Evolutionary conservation across 2,329 filamentous ascomycete genomes (phyloP), one percentile per base, ranked within the genome.

Genomic region (Dactylella cylindrospora): DNA sequence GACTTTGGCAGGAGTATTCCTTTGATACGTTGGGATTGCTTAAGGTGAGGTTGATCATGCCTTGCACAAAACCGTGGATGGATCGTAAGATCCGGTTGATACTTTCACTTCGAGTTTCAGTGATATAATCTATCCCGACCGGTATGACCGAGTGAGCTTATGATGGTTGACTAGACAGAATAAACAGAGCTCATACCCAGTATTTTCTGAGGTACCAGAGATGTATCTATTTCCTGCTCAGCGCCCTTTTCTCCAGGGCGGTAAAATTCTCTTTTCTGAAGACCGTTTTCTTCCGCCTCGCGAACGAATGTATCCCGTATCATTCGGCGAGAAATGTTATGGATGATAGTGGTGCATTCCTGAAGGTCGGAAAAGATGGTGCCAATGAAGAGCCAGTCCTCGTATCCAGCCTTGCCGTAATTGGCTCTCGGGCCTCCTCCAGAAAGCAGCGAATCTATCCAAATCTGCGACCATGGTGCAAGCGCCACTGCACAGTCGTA

Each of bases 381-480:
- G 6, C 25, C 52, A 23, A 57, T 43, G 15, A 57, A 43, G 7
- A 57, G 17, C 43, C 43, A 57, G 4, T 26, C 31, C 13, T 49
- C 43, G 9, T 23, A 25, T 1, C 29, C 19, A 20, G 4, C 2
- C 7, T 33, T 13, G n/a, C n/a, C n/a, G n/a, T n/a, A n/a, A n/a
- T n/a, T n/a, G n/a, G n/a, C n/a, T n/a, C n/a, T n/a, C n/a, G n/a
- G n/a, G n/a, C n/a, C n/a, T n/a, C n/a, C n/a, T n/a, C n/a, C n/a
- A n/a, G n/a, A n/a, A n/a, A n/a, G n/a, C 22, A 41, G 19, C 6
- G 20, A 8, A n/a, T 41, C 17, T 13, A 57, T 38, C 52, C 52
- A 57, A 8, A 43, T 41, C n/a, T 49, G 22, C 5, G 43, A 7
- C 52, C 52, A 57, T 23, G 43, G 52, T 12, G 36, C 28, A 20